These are phyloP conservation scores for Talaromyces stipitatus DNA, from an alignment of 495 filamentous ascomycete species.

Conservation along the genomic window DNA sequence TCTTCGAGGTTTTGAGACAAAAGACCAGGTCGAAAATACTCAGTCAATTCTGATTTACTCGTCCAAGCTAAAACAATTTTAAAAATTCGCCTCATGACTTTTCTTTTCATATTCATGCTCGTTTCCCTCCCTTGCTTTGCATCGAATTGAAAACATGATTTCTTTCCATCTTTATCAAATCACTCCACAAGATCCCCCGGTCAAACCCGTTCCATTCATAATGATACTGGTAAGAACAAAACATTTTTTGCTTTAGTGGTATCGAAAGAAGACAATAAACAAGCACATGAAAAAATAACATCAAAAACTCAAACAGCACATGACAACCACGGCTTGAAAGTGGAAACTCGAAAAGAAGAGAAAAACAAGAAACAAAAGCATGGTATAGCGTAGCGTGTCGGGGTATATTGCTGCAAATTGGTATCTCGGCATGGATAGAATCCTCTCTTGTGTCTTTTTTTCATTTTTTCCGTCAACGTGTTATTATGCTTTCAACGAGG, in stretches of 20 bases:
- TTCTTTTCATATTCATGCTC: not conserved
- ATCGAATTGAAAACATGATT: not conserved
- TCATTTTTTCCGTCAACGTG: conserved; percentile 4
- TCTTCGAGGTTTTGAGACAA: not conserved
- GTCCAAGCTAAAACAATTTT: no score
- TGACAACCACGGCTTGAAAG: not conserved
- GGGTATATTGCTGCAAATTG: conserved; percentile 55
- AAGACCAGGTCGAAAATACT: not conserved
- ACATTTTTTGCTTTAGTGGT: conserved; percentile 22
- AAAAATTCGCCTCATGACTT: not conserved
- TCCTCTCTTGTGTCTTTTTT: not conserved
- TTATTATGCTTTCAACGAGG: conserved; percentile 55
- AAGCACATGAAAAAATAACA: conserved; percentile 10
- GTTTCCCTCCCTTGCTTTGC: not conserved
- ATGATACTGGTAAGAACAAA: not conserved
- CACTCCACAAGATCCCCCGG: not conserved
- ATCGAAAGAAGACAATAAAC: conserved; percentile 30
- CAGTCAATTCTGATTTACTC: not conserved
- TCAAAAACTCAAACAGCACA: conserved; percentile 13
- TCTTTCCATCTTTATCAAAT: not conserved
- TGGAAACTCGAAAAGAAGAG: conserved; percentile 7
- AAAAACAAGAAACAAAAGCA: conserved; percentile 17
- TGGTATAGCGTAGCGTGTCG: conserved; percentile 38
- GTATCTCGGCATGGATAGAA: conserved; percentile 26
- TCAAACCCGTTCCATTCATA: not conserved